A percentile compares a stretch with the other conserved stretches of the same genome.
Conservation (phyloP, 2,329 filamentous ascomycete species). For the Sordariomycetes sp. region DNA sequence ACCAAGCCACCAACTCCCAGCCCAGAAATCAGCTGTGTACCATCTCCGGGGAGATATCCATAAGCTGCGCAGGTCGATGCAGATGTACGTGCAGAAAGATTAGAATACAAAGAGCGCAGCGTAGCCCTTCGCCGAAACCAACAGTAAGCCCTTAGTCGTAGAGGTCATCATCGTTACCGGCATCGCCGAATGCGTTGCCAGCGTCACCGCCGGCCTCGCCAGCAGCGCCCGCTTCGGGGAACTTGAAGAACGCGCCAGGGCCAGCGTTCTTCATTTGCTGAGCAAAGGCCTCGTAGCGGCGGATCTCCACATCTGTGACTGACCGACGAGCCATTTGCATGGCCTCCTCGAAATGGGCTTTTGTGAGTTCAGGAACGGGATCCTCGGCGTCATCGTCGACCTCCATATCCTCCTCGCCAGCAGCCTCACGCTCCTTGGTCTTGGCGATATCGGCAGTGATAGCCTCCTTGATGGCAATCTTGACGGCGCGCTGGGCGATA, state of each 20-base stretch:
- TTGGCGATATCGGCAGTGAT: slow-evolving; percentile 85
- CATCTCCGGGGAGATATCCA: slow-evolving; percentile 13
- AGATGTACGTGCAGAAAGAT: slow-evolving; percentile 28
- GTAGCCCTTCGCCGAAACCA: slow-evolving; percentile 5
- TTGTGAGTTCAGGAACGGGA: slow-evolving; percentile 90
- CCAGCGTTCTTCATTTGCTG: slow-evolving; percentile 99
- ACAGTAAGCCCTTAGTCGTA: slow-evolving; percentile 62
- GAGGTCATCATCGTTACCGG: slow-evolving; percentile 90
- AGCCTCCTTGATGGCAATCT: slow-evolving; percentile 97
- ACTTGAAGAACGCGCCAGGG: slow-evolving; percentile 96
- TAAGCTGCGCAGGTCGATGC: slow-evolving; percentile 12
- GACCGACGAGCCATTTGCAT: slow-evolving; percentile 93
- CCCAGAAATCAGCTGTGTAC: slow-evolving; percentile 15
- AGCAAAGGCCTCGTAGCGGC: slow-evolving; percentile 95
- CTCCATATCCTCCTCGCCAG: slow-evolving; percentile 71
- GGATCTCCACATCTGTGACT: slow-evolving; percentile 93
- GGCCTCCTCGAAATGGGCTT: slow-evolving; percentile 95
- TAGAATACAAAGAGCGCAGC: slow-evolving; percentile 33
- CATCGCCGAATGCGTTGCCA: slow-evolving; percentile 66
- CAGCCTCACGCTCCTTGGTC: slow-evolving; percentile 78
- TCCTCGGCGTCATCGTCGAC: slow-evolving; percentile 69
- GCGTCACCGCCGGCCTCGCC: slow-evolving; percentile 52
- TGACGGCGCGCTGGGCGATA: slow-evolving; percentile 97
- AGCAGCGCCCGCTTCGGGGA: slow-evolving; percentile 65
- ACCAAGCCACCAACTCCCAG: slow-evolving; percentile 8